Evolutionary conservation across 1,284 basidiomycete genomes (phyloP), one percentile per base, ranked within the genome.

Genomic region (Rhodotorula sp.): DNA sequence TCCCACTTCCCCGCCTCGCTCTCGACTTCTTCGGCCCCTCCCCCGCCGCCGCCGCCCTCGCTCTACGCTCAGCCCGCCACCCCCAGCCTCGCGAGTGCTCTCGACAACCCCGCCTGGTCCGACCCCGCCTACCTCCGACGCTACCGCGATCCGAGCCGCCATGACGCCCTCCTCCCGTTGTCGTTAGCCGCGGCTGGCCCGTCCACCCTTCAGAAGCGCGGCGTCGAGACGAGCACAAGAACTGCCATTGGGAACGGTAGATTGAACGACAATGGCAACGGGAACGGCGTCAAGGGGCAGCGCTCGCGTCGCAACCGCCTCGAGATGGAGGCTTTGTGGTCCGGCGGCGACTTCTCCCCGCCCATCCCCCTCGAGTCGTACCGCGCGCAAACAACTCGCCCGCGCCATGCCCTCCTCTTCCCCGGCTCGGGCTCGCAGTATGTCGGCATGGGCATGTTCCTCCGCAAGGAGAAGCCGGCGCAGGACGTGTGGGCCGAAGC

Each of bases 401-500:
- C 73, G n/a, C 64, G 65, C n/a, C 70, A 75, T 46, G 72, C 78
- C 34, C 64, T 78, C 56, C 69, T 79, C 39, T 80, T 80, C 64
- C 79, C 79, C 27, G 80, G 80, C 21, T 76, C 74, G 8, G 79
- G 80, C 1, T 78, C 76, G 32, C 79, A 80, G 62, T 80, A 80
- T 56, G 75, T 79, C 44, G 75, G 76, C 34, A 80, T 80, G 80
- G 78, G 77, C n/a, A 37, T 67, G 32, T 77, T 75, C 56, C 60
- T 78, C 25, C 36, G 61, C 1, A 50, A 73, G 12, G 75, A 68
- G 61, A 61, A 65, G 32, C 69, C 72, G 7, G 77, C 77, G 37
- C 60, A 68, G 22, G 66, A 76, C 46, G 74, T 75, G 15, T 80
- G 80, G 80, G 64, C 66, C 29, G 79, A 80, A 64, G 80, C 80